Percentiles rank a stretch among this genome's conserved stretches.
Conservation (phyloP, 495 filamentous ascomycete species). For the Corynascus novoguineensis region DNA sequence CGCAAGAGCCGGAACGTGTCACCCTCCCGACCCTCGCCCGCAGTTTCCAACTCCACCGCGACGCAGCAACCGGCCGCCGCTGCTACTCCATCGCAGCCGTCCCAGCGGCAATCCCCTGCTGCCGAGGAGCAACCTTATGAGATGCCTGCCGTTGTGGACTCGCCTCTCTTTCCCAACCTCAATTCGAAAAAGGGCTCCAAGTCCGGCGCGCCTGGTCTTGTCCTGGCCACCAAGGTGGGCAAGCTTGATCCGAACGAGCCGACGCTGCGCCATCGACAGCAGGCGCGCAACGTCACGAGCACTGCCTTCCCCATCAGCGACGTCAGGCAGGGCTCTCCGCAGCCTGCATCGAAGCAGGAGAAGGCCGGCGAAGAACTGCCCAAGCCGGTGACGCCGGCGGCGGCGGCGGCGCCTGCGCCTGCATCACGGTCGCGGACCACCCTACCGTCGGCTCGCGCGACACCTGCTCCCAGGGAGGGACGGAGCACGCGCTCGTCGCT, state of each 20-base stretch:
- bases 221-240: conserved; percentile 29
- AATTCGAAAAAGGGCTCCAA: conserved; percentile 25
- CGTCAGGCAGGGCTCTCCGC: conserved; percentile 7
- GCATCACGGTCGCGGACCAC: conserved; percentile 16
- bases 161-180: conserved; percentile 24
- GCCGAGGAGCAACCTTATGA: conserved; percentile 25
- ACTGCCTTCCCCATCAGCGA: conserved; percentile 13
- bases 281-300: conserved; percentile 22
- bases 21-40: conserved; percentile 22
- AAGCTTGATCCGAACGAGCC: conserved; percentile 27
- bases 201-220: conserved; percentile 6
- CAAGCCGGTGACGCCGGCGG: conserved; percentile 8
- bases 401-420: conserved; percentile 11
- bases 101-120: conserved; percentile 16
- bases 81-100: conserved; percentile 6
- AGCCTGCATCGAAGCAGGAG: not conserved
- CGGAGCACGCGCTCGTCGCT: conserved; percentile 37
- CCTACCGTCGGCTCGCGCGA: conserved; percentile 17
- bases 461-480: conserved; percentile 23
- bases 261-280: conserved; percentile 24
- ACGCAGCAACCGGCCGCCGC: conserved; percentile 7
- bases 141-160: conserved; percentile 30
- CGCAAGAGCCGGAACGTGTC: conserved; percentile 37
- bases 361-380: conserved; percentile 2
- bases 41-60: conserved; percentile 21